A percentile compares a stretch with the other conserved stretches of the same genome.
Conservation (phyloP, 208 protist species). For the Crithidia fasciculata region DNA sequence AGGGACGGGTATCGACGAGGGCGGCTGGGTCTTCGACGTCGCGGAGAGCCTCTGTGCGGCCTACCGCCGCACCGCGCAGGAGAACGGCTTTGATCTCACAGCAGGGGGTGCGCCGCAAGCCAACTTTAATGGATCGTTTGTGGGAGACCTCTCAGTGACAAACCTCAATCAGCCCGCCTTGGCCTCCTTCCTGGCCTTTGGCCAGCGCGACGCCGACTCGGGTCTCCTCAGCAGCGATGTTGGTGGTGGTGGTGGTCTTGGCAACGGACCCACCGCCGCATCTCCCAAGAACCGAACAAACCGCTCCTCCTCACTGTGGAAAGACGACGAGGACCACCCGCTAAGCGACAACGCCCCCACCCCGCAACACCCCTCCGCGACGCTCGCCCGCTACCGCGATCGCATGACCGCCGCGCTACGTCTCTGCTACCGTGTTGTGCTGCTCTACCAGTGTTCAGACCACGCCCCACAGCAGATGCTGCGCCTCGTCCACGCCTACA, state of each 20-base stretch:
- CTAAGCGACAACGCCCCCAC: neutral
- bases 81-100: neutral
- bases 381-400: neutral
- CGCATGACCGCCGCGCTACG: constrained; percentile 24
- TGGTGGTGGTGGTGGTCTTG: too few relatives aligned
- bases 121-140: neutral
- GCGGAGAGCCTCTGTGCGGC: constrained; percentile 2
- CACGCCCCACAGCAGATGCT: constrained; percentile 33
- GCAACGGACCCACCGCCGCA: too few relatives aligned
- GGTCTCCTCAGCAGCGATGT: too few relatives aligned
- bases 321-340: constrained; percentile 3
- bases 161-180: neutral
- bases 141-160: constrained; percentile 1
- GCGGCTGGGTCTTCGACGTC: constrained; percentile 17
- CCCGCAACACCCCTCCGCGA: too few relatives aligned
- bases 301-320: too few relatives aligned
- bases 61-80: neutral
- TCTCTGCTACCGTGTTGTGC: constrained; percentile 35
- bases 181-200: constrained; percentile 4
- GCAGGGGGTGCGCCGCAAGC: too few relatives aligned
- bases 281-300: too few relatives aligned
- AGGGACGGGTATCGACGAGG: constrained; percentile 2
- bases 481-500: constrained; percentile 28
- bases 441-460: constrained; percentile 30
- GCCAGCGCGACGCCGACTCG: neutral